Base-by-base conservation (phyloP, 257 asterid species). In the Rauvolfia tetraphylla region DNA sequence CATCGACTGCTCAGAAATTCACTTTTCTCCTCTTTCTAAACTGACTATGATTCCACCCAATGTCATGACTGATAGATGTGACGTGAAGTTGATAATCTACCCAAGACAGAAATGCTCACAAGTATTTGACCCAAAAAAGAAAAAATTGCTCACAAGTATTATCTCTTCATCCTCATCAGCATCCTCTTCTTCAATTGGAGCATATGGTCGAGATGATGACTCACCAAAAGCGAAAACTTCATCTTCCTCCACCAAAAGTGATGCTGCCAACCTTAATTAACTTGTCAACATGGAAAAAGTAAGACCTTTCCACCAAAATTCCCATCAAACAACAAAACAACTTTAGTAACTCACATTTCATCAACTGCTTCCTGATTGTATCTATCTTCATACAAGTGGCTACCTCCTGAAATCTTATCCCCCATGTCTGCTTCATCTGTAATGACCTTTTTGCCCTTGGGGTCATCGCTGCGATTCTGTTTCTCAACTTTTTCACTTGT, bases 221-320 rank as follows among this genome's bases (percentile, higher is more conserved):
- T 90, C 93, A 69, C 87, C 89, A 76, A 69, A 82, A 77, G 72
- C 25, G 67, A 86, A 84, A 73, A 84, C 86, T 82, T 84, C 92
- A 75, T 81, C 87, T 85, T 89, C 98, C 86, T 95, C 98, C 0
- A 92, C 94, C 76, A 93, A 92, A 83, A 95, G 88, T 81, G 99
- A 95, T 63, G 97, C 99, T 77, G 97, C 99, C 93, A 91, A 83
- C 95, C 99, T 95, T 87, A 79, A 90, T 85, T 83, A 90, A 79
- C 86, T 87, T 83, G 85, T 65, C 73, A 73, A 73, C 61, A 53
- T 38, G 15, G 59, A 44, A 66, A 29, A 81, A 72, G 80, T 84
- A 83, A 84, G 85, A 83, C 80, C 56, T 51, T 69, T 79, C 72
- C 72, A 70, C 54, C 46, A 51, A 58, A 25, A 54, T 33, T 72